Conservation (phyloP, 2,329 filamentous ascomycete genomes). For the Xylariomycetidae sp. region DNA sequence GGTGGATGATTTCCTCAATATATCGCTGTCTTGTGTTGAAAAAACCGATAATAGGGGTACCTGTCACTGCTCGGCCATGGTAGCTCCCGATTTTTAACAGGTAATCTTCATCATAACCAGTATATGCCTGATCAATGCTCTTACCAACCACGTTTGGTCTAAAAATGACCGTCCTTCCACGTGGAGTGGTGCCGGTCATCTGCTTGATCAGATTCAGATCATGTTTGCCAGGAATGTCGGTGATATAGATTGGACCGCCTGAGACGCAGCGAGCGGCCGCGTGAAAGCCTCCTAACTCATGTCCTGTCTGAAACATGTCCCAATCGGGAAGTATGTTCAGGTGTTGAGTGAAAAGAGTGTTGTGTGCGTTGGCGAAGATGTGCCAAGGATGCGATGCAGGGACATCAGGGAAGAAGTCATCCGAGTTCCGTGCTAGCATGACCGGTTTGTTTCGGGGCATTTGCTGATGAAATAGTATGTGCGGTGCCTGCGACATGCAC, state of each 20-base stretch:
- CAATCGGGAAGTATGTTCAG: constrained; percentile 83
- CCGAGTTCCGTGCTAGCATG: constrained; percentile 78
- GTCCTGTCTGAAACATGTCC: constrained; percentile 65
- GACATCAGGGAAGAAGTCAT: constrained; percentile 85
- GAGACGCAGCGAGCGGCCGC: constrained; percentile 85
- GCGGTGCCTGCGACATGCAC: constrained; percentile 91
- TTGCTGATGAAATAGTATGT: constrained; percentile 80
- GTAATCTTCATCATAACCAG: constrained; percentile 66
- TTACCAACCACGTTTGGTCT: constrained; percentile 72
- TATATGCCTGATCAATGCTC: constrained; percentile 68
- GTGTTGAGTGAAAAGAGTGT: constrained; percentile 74
- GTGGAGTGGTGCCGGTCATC: constrained; percentile 71
- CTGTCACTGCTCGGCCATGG: constrained; percentile 60
- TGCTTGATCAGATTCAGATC: constrained; percentile 69
- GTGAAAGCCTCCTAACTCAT: constrained; percentile 74
- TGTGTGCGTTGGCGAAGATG: constrained; percentile 90
- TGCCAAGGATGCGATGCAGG: constrained; percentile 87
- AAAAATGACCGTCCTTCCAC: constrained; percentile 74
- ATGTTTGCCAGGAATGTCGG: constrained; percentile 80
- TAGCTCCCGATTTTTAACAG: constrained; percentile 78
- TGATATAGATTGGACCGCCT: constrained; percentile 92
- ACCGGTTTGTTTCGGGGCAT: constrained; percentile 70
- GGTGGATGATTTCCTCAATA: constrained; percentile 63
- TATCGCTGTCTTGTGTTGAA: constrained; percentile 72
- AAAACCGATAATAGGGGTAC: constrained; percentile 72